Conservation (phyloP, 495 filamentous ascomycete genomes). For the Penicillium cosmopolitanum region DNA sequence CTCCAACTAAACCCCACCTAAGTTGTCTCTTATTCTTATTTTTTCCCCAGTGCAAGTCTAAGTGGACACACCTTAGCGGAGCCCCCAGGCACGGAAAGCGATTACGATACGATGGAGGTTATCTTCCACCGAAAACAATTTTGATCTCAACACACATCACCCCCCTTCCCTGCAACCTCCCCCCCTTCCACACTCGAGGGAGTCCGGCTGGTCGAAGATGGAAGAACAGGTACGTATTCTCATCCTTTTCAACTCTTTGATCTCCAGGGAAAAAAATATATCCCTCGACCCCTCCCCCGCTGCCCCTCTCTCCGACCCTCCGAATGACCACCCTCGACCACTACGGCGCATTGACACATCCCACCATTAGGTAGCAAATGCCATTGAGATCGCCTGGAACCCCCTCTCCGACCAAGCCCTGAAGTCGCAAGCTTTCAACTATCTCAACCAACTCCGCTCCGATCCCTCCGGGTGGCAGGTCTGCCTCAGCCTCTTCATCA, state of each 20-base stretch:
- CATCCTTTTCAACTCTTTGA: slow-evolving; percentile 5
- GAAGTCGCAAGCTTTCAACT: slow-evolving; percentile 85
- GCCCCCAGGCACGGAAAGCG: slow-evolving; percentile 27
- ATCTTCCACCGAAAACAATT: slow-evolving; percentile 38
- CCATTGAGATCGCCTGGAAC: slow-evolving; percentile 88
- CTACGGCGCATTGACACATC: slow-evolving; percentile 19
- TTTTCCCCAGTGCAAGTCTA: neutral
- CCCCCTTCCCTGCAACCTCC: slow-evolving; percentile 19
- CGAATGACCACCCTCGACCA: slow-evolving; percentile 11
- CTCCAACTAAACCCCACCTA: neutral
- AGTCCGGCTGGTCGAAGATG: slow-evolving; percentile 53
- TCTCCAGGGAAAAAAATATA: slow-evolving; percentile 20
- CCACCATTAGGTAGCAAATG: slow-evolving; percentile 74
- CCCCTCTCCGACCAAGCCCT: slow-evolving; percentile 71
- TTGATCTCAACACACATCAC: slow-evolving; percentile 31
- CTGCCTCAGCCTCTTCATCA: slow-evolving; percentile 81
- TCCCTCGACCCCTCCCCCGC: slow-evolving; percentile 22
- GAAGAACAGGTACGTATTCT: slow-evolving; percentile 51
- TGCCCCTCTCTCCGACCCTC: slow-evolving; percentile 30
- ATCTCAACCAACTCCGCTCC: slow-evolving; percentile 76
- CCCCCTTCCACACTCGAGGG: slow-evolving; percentile 35
- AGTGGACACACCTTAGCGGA: neutral
- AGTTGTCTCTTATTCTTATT: neutral
- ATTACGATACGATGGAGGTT: slow-evolving; percentile 33
- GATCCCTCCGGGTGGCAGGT: slow-evolving; percentile 83